Percentiles rank a stretch among this genome's conserved stretches.
Evolutionary conservation across 2,329 filamentous ascomycete genomes (phyloP).

Genomic region (Trichoderma sp.): DNA sequence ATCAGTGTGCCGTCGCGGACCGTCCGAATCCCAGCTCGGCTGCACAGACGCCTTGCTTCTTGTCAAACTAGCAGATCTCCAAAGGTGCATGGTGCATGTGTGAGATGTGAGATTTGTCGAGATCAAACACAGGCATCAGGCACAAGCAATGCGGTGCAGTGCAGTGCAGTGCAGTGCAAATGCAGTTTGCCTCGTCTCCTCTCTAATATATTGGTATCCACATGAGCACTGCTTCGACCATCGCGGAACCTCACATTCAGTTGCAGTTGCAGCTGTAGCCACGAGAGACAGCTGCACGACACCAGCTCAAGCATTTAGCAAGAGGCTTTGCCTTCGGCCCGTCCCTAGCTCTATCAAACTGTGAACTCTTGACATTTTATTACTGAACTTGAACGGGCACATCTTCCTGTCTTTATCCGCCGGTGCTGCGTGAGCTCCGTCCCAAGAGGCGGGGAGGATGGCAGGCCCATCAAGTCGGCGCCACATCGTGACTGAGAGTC

Average conservation of each 20-base stretch:
- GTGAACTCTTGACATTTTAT: background rate
- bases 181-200: background rate
- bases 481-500: background rate
- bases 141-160: background rate
- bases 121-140: background rate
- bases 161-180: background rate
- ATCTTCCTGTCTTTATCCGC: background rate
- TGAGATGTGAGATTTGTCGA: background rate
- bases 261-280: background rate
- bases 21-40: background rate
- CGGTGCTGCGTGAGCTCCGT: conserved; percentile 5
- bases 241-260: background rate
- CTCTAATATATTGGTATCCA: background rate
- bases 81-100: background rate
- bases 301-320: background rate
- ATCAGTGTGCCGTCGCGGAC: background rate
- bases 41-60: conserved; percentile 14
- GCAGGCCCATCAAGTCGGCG: background rate
- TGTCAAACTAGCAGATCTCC: conserved; percentile 10
- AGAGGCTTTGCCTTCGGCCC: conserved; percentile 5
- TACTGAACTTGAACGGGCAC: background rate
- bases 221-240: background rate
- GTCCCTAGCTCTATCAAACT: conserved; percentile 19
- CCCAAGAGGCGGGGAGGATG: background rate
- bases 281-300: background rate